Base-by-base conservation (phyloP, 257 asterid genomes). In the Leptodermis oblonga region DNA sequence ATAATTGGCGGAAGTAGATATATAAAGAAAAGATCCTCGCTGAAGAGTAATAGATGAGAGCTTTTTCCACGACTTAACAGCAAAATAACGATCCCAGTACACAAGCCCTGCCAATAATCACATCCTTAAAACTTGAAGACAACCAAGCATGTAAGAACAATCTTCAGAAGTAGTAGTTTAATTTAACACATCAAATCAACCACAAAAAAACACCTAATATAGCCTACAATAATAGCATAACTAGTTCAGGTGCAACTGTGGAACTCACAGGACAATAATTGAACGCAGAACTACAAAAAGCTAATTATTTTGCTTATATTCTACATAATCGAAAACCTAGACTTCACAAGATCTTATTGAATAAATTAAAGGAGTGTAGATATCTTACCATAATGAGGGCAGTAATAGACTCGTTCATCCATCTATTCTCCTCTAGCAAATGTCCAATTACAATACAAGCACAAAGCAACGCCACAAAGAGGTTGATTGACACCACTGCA, bases 1-100 rank as follows among this genome's bases (percentile, higher is more conserved):
- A 81, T 81, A 41, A 81, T 81, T 18, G 85, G 85, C 20, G 86
- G 83, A 43, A 82, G 86, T 43, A 82, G 76, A 78, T 81, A 81
- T 45, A 81, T 81, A 67, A 81, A 81, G 76, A 81, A 81, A 68
- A 81, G 77, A 75, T 81, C 83, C 64, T 81, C 85, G 56, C 82
- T 78, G 62, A 81, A 81, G 49, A 75, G 77, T 28, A 81, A 62
- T 26, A 81, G 74, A 54, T 81, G 85, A 18, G 85, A 81, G 60
- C 72, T 75, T 67, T 69, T 81, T 23, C 85, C 85, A 33, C 60
- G 66, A 48, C 81, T 81, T 48, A 75, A 0, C 22, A 81, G 73
- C 78, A 78, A 78, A 36, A 81, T 81, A 61, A 81, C 73, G 25
- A 73, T 76, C 73, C 85, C 85, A 42, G 81, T 73, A 61, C 74